Conservation (phyloP, 768 basidiomycete genomes). For the Amanita exitialis region DNA sequence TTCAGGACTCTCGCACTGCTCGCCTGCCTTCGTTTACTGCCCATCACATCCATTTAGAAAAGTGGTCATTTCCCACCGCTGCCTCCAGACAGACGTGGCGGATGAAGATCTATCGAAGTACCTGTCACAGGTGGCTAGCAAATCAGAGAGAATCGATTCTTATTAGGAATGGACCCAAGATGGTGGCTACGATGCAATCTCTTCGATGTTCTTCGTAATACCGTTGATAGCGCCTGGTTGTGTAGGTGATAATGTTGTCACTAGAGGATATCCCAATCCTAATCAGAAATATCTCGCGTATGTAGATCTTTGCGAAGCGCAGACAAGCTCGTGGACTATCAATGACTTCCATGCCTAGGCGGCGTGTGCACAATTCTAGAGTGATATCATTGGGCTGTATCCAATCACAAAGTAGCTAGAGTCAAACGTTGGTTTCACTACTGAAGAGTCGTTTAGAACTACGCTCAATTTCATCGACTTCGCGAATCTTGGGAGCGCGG, state of each 20-base stretch:
- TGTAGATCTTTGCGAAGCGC: background rate
- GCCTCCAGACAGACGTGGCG: no score
- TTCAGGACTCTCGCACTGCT: background rate
- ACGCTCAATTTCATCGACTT: background rate
- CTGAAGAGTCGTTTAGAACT: background rate
- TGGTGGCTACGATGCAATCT: background rate
- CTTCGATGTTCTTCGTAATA: background rate
- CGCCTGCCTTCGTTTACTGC: background rate
- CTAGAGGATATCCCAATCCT: background rate
- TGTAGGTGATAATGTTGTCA: background rate
- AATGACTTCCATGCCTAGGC: background rate
- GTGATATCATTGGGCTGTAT: background rate
- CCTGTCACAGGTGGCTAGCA: constrained; percentile 3
- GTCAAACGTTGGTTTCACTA: background rate
- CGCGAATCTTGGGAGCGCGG: background rate
- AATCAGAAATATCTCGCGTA: background rate
- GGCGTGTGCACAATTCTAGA: background rate
- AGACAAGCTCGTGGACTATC: background rate
- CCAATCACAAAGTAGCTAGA: background rate
- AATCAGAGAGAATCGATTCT: background rate
- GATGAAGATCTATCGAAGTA: background rate
- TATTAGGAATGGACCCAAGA: background rate
- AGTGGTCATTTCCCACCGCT: background rate
- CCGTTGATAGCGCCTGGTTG: background rate
- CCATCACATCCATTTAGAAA: background rate